Evolutionary conservation across 2,329 filamentous ascomycete species (phyloP).

Genomic region (Cytospora schulzeri): DNA sequence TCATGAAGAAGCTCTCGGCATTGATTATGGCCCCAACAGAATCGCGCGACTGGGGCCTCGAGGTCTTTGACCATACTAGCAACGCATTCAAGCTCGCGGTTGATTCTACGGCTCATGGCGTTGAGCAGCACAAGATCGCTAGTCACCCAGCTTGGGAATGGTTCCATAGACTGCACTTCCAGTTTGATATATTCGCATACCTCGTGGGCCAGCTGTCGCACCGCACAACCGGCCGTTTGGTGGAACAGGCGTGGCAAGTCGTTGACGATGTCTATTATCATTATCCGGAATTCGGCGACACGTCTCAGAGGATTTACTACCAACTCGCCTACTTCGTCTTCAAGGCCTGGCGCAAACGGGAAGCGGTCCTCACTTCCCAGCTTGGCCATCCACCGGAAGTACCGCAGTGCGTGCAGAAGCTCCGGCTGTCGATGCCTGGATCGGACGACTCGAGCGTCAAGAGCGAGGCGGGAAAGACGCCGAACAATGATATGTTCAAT

Average conservation of each 20-base stretch:
- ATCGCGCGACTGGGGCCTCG: constrained; percentile 52
- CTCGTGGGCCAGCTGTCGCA: constrained; percentile 56
- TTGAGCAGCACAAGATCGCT: constrained; percentile 47
- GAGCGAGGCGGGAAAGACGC: constrained; percentile 32
- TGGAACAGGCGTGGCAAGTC: constrained; percentile 56
- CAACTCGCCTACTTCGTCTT: constrained; percentile 51
- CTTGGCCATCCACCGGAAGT: constrained; percentile 43
- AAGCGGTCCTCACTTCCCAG: constrained; percentile 40
- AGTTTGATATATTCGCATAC: constrained; percentile 58
- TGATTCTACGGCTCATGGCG: constrained; percentile 50
- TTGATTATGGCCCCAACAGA: constrained; percentile 50
- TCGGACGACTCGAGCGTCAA: constrained; percentile 38
- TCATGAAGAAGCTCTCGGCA: constrained; percentile 52
- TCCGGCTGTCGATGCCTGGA: constrained; percentile 46
- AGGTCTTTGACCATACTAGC: constrained; percentile 52
- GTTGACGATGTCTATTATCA: constrained; percentile 50
- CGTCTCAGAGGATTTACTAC: constrained; percentile 47
- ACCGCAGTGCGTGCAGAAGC: constrained; percentile 49
- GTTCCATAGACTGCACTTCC: constrained; percentile 58
- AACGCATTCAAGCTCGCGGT: constrained; percentile 59
- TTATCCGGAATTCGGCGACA: constrained; percentile 54
- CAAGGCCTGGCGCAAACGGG: constrained; percentile 56
- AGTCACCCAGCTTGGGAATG: constrained; percentile 54
- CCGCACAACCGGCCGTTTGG: constrained; percentile 50
- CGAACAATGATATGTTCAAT: constrained; percentile 19